Base-by-base conservation (phyloP, 805 yeast genomes). In the Citeromyces matritensis region DNA sequence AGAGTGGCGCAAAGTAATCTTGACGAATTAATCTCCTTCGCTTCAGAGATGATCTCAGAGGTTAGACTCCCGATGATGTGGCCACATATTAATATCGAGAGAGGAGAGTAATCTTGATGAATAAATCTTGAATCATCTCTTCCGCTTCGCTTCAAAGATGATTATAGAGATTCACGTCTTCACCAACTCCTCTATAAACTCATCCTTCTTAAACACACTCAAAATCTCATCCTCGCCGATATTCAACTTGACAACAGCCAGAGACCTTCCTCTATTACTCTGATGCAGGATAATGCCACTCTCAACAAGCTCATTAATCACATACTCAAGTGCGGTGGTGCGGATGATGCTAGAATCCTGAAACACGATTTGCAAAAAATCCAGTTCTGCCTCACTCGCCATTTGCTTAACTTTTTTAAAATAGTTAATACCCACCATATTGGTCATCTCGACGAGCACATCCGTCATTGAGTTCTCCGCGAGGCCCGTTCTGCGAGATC, bases 401-500 rank as follows among this genome's bases (percentile, higher is more conserved):
- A 21, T 37, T 12, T 34, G 40, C 37, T 33, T 42, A 39, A 37
- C 49, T 34, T 47, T 57, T 39, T 36, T 57, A 36, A 40, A 62
- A 19, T 14, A 14, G 32, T 25, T 47, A 40, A 41, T 30, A 28
- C 41, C 39, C 26, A 51, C 39, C 33, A 46, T 53, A 33, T 49
- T 66, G 34, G 65, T 68, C 47, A 80, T 61, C 45, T 85, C 95
- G 46, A 83, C 94, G 15, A 82, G 60, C 1, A 86, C 60, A 39
- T 81, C 91, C 15, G 88, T 88, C 27, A 85, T 45, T 0, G 73
- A 48, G 35, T 73, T 73, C 39, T 84, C 95, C 2, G 76, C 78
- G 11, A 67, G 41, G 0, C 88, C 86, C 1, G 75, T 60, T 30
- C 88, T 67, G 32, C 79, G 68, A 31, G 68, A 65, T 30, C 82